Percentiles rank a stretch among this genome's conserved stretches.
Evolutionary conservation across 2,329 filamentous ascomycete genomes (phyloP).

Genomic region (Corynespora cassiicola): DNA sequence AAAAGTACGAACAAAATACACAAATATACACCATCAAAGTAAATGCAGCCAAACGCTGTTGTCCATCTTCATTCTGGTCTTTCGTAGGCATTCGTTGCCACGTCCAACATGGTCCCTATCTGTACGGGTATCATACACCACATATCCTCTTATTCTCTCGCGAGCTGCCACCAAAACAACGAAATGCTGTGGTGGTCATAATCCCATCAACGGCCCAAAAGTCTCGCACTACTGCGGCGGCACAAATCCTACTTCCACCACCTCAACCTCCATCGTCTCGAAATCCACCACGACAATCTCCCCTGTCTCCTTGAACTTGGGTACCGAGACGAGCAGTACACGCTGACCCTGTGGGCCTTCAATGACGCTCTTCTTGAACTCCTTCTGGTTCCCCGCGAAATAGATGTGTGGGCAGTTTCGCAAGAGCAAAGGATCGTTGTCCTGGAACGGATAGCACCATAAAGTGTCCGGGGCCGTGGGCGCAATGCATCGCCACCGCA

Average conservation of each 20-base stretch:
- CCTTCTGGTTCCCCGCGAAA: constrained; percentile 84
- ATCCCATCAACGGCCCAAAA: too few species aligned
- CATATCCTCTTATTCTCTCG: too few species aligned
- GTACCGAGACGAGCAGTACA: constrained; percentile 82
- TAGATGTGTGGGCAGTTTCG: constrained; percentile 87
- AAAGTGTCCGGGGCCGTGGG: constrained; percentile 96
- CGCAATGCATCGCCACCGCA: constrained; percentile 88
- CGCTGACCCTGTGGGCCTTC: constrained; percentile 69
- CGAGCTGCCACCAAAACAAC: too few species aligned
- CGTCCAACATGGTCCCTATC: too few species aligned
- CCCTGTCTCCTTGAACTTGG: constrained; percentile 78
- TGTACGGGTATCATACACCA: too few species aligned
- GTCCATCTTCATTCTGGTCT: too few species aligned
- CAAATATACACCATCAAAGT: too few species aligned
- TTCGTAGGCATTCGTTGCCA: too few species aligned
- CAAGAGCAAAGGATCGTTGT: constrained; percentile 89
- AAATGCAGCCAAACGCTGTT: too few species aligned
- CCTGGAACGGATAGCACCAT: constrained; percentile 96
- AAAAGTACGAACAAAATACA: too few species aligned
- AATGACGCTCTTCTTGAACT: constrained; percentile 75
- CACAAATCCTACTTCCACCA: constrained; percentile 53
- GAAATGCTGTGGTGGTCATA: too few species aligned
- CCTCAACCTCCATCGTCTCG: constrained; percentile 81
- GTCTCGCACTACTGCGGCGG: constrained; percentile 15
- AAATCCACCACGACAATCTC: constrained; percentile 84